Conservation (phyloP, 805 yeast species). For the Yueomyces sinensis region DNA sequence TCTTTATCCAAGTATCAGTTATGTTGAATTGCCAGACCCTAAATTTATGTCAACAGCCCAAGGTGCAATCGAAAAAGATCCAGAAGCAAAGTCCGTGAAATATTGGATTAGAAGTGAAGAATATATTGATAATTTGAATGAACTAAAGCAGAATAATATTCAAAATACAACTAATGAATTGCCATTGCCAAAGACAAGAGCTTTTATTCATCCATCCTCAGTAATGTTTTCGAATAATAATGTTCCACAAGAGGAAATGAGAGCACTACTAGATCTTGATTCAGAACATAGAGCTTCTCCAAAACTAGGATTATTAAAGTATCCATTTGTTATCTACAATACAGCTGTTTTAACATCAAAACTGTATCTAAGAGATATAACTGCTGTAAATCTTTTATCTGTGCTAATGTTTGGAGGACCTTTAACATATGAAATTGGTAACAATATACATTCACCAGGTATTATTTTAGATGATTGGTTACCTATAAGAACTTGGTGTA, state of each 20-base stretch:
- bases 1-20: slow-evolving; percentile 69
- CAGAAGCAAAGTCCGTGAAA: slow-evolving; percentile 61
- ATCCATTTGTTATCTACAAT: slow-evolving; percentile 52
- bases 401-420: slow-evolving; percentile 74
- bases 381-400: slow-evolving; percentile 66
- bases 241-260: slow-evolving; percentile 14
- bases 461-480: slow-evolving; percentile 80
- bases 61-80: slow-evolving; percentile 80
- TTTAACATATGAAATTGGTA: slow-evolving; percentile 40
- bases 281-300: slow-evolving; percentile 13
- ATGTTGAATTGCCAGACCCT: slow-evolving; percentile 72
- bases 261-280: slow-evolving; percentile 8
- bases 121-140: slow-evolving; percentile 25
- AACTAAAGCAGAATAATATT: slow-evolving; percentile 3
- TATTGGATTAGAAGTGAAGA: slow-evolving; percentile 61
- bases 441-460: slow-evolving; percentile 58
- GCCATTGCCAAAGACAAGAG: slow-evolving; percentile 47
- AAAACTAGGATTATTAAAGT: slow-evolving; percentile 26
- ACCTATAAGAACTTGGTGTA: slow-evolving; percentile 86
- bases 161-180: slow-evolving; percentile 5
- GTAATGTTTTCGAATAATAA: slow-evolving; percentile 42
- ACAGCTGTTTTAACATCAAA: slow-evolving; percentile 52
- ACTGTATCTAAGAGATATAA: slow-evolving; percentile 57
- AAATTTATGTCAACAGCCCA: slow-evolving; percentile 53
- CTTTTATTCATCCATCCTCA: slow-evolving; percentile 82